Evolutionary conservation across 2,329 filamentous ascomycete genomes (phyloP), one percentile per base, ranked within the genome.

Genomic region (Penicillium corylophilum): DNA sequence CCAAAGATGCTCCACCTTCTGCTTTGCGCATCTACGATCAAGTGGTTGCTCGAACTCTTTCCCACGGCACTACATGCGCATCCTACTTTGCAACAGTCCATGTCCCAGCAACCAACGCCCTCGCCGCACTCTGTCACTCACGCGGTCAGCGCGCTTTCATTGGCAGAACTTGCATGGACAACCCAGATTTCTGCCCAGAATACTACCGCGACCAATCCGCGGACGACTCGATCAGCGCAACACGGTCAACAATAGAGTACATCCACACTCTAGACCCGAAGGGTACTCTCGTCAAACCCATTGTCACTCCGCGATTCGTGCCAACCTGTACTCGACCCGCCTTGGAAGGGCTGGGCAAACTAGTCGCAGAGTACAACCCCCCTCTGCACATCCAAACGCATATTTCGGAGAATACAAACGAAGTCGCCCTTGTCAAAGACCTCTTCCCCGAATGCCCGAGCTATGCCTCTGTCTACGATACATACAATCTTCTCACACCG

Each of bases 81-180:
- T 84, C 90, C n/a, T 97, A 97, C 79, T 97, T 89, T 71, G 93
- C 93, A 52, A 97, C 94, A 23, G 85, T 90, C 56, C 86, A 95
- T 69, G 88, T 95, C 1, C 79, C 83, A 1, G 85, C 91, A 1
- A 99, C 94, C n/a, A 96, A 96, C 68, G 81, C 96, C 7, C 85
- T 99, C 5, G 89, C 92, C 0, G 84, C 90, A 57, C 82, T 96
- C 16, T 96, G 93, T 65, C 79, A 89, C n/a, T 68, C 75, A 0
- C 76, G 83, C 23, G 94, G 94, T 40, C 94, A 99, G 74, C 81
- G 94, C 47, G 94, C 94, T 6, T 89, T 97, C 59, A 83, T 99
- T 36, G 94, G 94, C 28, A 82, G 94, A 36, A 89, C 95, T n/a
- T 96, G 92, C 77, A 97, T 99, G 94, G 90, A 97, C 70, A 80